Evolutionary conservation across 208 protist genomes (phyloP).

Genomic region (Trypanosomatidae sp.): DNA sequence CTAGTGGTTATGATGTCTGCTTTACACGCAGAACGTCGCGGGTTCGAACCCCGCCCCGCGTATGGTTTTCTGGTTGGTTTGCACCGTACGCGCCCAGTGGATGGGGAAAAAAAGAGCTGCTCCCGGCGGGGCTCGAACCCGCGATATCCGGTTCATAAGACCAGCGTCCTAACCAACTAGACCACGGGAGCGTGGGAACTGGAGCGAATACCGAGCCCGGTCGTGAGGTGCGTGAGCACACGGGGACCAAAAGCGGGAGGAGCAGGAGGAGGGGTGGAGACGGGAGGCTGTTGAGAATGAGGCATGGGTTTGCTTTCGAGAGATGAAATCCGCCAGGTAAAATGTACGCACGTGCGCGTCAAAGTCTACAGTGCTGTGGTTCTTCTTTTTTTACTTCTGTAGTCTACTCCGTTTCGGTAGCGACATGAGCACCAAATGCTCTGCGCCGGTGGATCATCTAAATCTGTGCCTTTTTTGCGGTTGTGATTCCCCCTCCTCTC

Average conservation of each 20-base stretch:
- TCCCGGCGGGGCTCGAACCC: slow-evolving; percentile 66
- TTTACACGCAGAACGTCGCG: slow-evolving; percentile 65
- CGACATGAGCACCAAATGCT: no score
- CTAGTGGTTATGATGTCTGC: slow-evolving; percentile 73
- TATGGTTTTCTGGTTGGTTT: slow-evolving; percentile 4
- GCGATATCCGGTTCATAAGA: slow-evolving; percentile 61
- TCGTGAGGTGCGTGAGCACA: no score
- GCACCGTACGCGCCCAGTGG: neutral
- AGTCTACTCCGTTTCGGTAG: neutral
- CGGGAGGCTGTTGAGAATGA: no score
- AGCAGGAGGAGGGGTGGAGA: no score
- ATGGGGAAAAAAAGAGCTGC: slow-evolving; percentile 26
- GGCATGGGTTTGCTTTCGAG: no score
- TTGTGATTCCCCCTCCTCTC: neutral
- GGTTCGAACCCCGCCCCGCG: slow-evolving; percentile 65
- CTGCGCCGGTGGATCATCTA: no score
- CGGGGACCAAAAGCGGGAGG: no score
- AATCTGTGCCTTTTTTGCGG: neutral
- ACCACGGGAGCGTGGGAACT: slow-evolving; percentile 31
- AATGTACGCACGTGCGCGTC: neutral
- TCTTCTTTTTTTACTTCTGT: neutral
- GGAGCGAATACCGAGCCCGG: neutral
- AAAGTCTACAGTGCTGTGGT: neutral
- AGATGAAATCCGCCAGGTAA: neutral
- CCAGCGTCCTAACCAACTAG: slow-evolving; percentile 70